Percentiles rank a stretch among this genome's conserved stretches.
Conservation (phyloP, 805 yeast genomes). For the Torulaspora indica region DNA sequence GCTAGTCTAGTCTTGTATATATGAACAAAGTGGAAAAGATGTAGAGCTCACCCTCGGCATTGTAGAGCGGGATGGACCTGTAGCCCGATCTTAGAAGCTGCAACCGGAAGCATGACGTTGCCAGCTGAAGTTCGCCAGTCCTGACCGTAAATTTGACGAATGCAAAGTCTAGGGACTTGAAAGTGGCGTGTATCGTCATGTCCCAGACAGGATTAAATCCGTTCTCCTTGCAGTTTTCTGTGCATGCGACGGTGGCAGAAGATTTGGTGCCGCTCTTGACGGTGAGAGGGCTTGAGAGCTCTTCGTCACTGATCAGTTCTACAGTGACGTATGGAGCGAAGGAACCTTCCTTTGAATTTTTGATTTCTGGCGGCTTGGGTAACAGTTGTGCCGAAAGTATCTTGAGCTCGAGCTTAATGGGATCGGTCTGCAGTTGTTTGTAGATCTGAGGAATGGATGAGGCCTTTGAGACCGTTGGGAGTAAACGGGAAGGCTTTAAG, state of each 20-base stretch:
- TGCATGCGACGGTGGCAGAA: conserved; percentile 18
- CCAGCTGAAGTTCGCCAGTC: conserved; percentile 44
- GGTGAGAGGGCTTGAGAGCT: conserved; percentile 20
- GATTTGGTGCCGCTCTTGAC: conserved; percentile 23
- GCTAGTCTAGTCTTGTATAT: conserved; percentile 13
- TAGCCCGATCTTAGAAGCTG: conserved; percentile 70
- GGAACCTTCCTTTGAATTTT: conserved; percentile 17
- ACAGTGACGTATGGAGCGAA: conserved; percentile 27
- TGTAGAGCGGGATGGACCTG: conserved; percentile 74
- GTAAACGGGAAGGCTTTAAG: conserved; percentile 58
- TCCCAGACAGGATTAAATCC: conserved; percentile 91
- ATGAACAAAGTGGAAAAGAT: conserved; percentile 55
- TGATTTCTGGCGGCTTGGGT: conserved; percentile 59
- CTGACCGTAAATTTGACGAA: conserved; percentile 54
- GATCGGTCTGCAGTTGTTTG: conserved; percentile 16
- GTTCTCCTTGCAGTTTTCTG: conserved; percentile 48
- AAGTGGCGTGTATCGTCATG: conserved; percentile 42
- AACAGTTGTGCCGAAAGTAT: conserved; percentile 81
- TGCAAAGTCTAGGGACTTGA: conserved; percentile 42
- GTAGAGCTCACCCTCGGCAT: conserved; percentile 73
- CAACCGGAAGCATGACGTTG: conserved; percentile 57
- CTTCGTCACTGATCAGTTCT: conserved; percentile 23
- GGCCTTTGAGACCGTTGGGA: conserved; percentile 28
- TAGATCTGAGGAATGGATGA: conserved; percentile 27
- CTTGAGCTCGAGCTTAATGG: conserved; percentile 36